phyloP scores from a whole-genome alignment of 2,329 filamentous ascomycete genomes.

The Fusarium heterosporum region DNA sequence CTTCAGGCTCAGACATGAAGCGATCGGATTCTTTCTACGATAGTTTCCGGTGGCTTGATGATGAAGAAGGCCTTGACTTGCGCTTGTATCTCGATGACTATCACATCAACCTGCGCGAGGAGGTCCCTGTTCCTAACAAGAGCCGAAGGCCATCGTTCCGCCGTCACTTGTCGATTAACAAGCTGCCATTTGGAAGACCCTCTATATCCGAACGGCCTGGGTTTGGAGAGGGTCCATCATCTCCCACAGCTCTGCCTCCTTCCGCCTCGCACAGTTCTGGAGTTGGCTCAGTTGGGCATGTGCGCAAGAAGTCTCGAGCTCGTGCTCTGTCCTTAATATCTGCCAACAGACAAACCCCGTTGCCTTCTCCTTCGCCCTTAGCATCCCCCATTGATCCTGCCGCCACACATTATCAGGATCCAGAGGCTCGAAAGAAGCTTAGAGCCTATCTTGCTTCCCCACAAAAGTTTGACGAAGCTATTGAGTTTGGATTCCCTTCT shows the following conservation, averaged over 20 bases:
- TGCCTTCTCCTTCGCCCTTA: slow-evolving; percentile 39
- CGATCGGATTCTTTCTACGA: slow-evolving; percentile 70
- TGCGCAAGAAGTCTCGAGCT: slow-evolving; percentile 65
- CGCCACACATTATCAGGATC: slow-evolving; percentile 89
- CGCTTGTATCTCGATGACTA: slow-evolving; percentile 77
- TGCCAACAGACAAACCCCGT: slow-evolving; percentile 55
- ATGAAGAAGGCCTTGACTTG: slow-evolving; percentile 76
- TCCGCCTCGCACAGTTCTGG: slow-evolving; percentile 39
- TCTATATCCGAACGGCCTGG: slow-evolving; percentile 64
- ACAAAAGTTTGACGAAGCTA: slow-evolving; percentile 94
- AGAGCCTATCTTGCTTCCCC: slow-evolving; percentile 88
- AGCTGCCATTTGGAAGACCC: slow-evolving; percentile 70
- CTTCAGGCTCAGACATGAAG: slow-evolving; percentile 33
- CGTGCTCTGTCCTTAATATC: slow-evolving; percentile 66
- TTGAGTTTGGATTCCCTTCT: slow-evolving; percentile 92
- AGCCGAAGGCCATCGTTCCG: slow-evolving; percentile 71
- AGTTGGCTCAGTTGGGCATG: slow-evolving; percentile 51
- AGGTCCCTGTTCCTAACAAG: slow-evolving; percentile 58
- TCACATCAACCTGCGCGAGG: slow-evolving; percentile 70
- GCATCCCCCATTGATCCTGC: slow-evolving; percentile 69
- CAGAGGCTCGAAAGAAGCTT: slow-evolving; percentile 86
- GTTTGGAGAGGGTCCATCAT: slow-evolving; percentile 56
- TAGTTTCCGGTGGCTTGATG: slow-evolving; percentile 79
- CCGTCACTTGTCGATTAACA: slow-evolving; percentile 77
- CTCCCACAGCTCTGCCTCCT: slow-evolving; percentile 42